A percentile compares a stretch with the other conserved stretches of the same genome.
Evolutionary conservation across 164 flowering plant genomes (phyloP).

Genomic region (Aristolochia contorta): DNA sequence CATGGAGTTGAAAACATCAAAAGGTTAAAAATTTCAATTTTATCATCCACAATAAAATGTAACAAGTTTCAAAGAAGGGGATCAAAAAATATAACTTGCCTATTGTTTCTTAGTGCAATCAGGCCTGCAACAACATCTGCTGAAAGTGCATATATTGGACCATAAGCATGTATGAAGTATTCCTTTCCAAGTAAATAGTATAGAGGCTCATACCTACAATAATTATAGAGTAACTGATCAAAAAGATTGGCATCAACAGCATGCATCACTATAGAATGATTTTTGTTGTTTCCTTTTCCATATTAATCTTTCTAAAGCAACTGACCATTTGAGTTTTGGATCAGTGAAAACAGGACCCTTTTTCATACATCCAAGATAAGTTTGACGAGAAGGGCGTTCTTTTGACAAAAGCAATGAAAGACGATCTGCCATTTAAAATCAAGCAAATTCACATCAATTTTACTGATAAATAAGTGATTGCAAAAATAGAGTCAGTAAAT

Average conservation of each 20-base stretch:
- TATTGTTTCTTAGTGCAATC: constrained; percentile 69
- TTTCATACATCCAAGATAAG: constrained; percentile 91
- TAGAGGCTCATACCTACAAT: constrained; percentile 86
- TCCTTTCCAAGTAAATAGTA: constrained; percentile 70
- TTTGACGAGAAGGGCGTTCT: constrained; percentile 63
- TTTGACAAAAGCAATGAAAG: constrained; percentile 81
- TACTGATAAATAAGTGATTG: too few species aligned
- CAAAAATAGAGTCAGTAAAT: constrained; percentile 1
- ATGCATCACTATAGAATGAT: too few species aligned
- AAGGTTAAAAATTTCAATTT: too few species aligned
- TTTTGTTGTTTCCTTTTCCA: background rate
- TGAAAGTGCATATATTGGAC: constrained; percentile 94
- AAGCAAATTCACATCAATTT: too few species aligned
- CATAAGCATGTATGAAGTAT: constrained; percentile 96
- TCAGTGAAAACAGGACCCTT: constrained; percentile 86
- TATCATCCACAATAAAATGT: too few species aligned
- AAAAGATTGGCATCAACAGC: too few species aligned
- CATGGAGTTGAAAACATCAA: too few species aligned
- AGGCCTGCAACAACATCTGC: constrained; percentile 88
- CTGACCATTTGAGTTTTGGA: constrained; percentile 85
- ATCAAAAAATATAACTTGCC: constrained; percentile 28
- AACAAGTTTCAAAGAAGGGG: too few species aligned
- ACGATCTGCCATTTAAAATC: constrained; percentile 43
- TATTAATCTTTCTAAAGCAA: constrained; percentile 1
- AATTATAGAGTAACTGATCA: too few species aligned